Percentiles rank a stretch among this genome's conserved stretches.
Conservation (phyloP, 1,284 basidiomycete genomes). For the Sutorius eximius region DNA sequence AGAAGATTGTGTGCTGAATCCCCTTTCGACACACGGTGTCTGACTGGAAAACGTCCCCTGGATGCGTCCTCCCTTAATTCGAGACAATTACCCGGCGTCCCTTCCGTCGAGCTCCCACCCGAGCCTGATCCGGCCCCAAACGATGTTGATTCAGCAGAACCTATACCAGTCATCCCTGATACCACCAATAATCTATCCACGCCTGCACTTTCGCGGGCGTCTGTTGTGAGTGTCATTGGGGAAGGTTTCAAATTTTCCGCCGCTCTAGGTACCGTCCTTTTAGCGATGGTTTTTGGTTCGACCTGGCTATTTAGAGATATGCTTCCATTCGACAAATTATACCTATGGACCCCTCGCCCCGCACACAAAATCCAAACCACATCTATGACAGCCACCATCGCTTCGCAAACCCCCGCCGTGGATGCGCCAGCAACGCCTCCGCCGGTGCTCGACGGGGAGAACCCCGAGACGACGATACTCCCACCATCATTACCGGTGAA, state of each 20-base stretch:
- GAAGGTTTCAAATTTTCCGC: constrained; percentile 13
- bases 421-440: background rate
- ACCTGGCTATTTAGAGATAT: constrained; percentile 30
- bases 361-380: background rate
- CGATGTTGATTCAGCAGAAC: constrained; percentile 7
- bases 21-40: constrained; percentile 52
- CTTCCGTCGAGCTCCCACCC: constrained; percentile 30
- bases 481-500: background rate
- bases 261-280: constrained; percentile 21
- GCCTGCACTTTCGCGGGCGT: constrained; percentile 20
- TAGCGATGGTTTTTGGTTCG: constrained; percentile 26
- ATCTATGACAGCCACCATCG: background rate
- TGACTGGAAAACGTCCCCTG: constrained; percentile 58
- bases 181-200: constrained; percentile 14
- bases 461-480: background rate
- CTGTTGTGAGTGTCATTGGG: constrained; percentile 10
- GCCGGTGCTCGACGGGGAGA: constrained; percentile 3
- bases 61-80: constrained; percentile 38
- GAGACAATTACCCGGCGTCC: constrained; percentile 36
- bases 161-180: constrained; percentile 19
- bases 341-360: constrained; percentile 4
- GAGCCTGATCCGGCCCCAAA: constrained; percentile 3
- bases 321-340: constrained; percentile 11
- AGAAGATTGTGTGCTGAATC: constrained; percentile 39
- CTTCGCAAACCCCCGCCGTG: background rate